These are phyloP conservation scores for Pleurotus cornucopiae DNA, from an alignment of 768 basidiomycete species.

Conservation along the genomic window DNA sequence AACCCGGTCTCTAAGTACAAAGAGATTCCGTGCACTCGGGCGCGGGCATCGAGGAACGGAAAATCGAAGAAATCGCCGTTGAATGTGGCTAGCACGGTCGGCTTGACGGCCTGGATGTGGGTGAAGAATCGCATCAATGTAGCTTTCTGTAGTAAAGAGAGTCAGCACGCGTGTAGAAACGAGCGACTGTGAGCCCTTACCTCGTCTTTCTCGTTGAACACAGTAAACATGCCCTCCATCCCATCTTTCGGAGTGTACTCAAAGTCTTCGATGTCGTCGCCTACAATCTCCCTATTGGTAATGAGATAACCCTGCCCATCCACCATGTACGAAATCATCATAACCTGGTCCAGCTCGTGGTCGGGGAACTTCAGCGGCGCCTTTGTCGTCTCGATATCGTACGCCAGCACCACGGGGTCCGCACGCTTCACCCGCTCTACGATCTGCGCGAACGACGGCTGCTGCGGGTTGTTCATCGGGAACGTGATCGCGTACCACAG, in stretches of 20 bases:
- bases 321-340: slow-evolving; percentile 99
- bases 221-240: slow-evolving; percentile 92
- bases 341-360: slow-evolving; percentile 92
- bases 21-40: slow-evolving; percentile 87
- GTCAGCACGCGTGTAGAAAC: neutral
- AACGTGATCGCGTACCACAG: slow-evolving; percentile 95
- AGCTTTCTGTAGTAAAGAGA: slow-evolving; percentile 49
- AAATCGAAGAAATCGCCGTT: slow-evolving; percentile 99
- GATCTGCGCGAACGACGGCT: slow-evolving; percentile 68
- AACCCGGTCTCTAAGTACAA: slow-evolving; percentile 97
- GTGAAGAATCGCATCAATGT: slow-evolving; percentile 86
- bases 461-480: slow-evolving; percentile 50
- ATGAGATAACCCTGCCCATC: slow-evolving; percentile 98
- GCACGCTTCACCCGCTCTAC: slow-evolving; percentile 93
- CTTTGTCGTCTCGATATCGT: slow-evolving; percentile 98
- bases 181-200: slow-evolving; percentile 42
- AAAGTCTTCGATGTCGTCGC: slow-evolving; percentile 97
- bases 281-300: slow-evolving; percentile 95
- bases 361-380: slow-evolving; percentile 99
- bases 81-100: slow-evolving; percentile 96
- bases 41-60: slow-evolving; percentile 86
- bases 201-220: slow-evolving; percentile 94
- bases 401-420: slow-evolving; percentile 98
- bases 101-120: slow-evolving; percentile 89
- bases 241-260: slow-evolving; percentile 99